Evolutionary conservation across 306 rosid genomes (phyloP).

Genomic region (Mimosa bimucronata): DNA sequence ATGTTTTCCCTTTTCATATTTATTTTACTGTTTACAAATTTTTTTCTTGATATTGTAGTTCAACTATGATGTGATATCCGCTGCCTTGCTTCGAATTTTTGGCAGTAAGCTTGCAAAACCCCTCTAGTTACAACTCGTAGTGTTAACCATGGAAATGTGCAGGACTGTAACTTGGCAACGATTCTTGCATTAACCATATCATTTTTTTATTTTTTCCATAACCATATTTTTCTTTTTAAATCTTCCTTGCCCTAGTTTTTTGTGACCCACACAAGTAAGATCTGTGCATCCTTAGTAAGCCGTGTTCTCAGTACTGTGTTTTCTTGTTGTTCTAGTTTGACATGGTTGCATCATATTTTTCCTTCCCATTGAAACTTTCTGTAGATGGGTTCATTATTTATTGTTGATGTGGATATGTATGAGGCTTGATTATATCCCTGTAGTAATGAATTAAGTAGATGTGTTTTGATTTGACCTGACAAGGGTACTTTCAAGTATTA

Average conservation of each 20-base stretch:
- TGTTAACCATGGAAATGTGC: conserved; percentile 89
- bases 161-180: conserved; percentile 25
- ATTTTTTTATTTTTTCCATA: not conserved
- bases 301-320: not conserved
- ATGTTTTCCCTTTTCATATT: not conserved
- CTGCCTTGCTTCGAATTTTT: conserved; percentile 83
- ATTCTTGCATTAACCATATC: conserved; percentile 24
- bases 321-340: not conserved
- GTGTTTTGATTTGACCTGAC: conserved; percentile 27
- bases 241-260: conserved; percentile 11
- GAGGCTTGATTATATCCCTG: conserved; percentile 9
- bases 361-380: conserved; percentile 11
- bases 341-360: conserved; percentile 30
- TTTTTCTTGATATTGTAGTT: conserved; percentile 62
- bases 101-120: conserved; percentile 83
- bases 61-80: conserved; percentile 88
- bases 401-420: not conserved
- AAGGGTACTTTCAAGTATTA: conserved; percentile 94
- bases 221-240: not conserved
- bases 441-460: conserved; percentile 6
- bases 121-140: conserved; percentile 90
- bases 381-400: not conserved
- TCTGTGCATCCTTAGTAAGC: conserved; percentile 20
- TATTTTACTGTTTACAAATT: conserved; percentile 37
- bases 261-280: not conserved